Evolutionary conservation across 768 basidiomycete species (phyloP).

Genomic region (Neoboletus brunneissimus): DNA sequence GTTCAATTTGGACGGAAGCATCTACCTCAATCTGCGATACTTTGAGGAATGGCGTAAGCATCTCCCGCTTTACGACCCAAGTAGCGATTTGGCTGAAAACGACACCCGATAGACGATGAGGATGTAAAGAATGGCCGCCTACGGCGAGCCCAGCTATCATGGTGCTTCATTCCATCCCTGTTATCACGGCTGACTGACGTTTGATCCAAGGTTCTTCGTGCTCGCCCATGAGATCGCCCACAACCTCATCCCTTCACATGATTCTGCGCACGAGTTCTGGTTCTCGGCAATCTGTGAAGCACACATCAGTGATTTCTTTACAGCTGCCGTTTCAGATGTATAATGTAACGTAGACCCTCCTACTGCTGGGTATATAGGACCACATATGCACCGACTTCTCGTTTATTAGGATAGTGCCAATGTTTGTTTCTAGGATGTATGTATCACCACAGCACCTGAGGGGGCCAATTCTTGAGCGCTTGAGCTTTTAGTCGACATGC

Average conservation of each 20-base stretch:
- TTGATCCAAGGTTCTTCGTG: slow-evolving; percentile 61
- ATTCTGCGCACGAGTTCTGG: slow-evolving; percentile 89
- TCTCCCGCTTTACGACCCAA: not conserved
- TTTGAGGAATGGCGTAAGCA: not conserved
- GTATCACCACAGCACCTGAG: too few relatives aligned
- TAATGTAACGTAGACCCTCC: too few relatives aligned
- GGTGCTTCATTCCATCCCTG: not conserved
- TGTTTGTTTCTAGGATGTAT: too few relatives aligned
- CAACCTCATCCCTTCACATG: slow-evolving; percentile 77
- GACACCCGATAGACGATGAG: not conserved
- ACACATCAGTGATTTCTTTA: slow-evolving; percentile 40
- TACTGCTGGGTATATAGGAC: too few relatives aligned
- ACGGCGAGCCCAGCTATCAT: not conserved
- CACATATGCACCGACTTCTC: too few relatives aligned
- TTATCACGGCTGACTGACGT: not conserved
- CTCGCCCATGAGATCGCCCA: slow-evolving; percentile 90
- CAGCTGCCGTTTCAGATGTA: not conserved
- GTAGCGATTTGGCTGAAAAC: not conserved
- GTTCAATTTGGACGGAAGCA: not conserved
- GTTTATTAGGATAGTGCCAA: not conserved
- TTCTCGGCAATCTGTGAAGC: slow-evolving; percentile 83
- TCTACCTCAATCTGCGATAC: not conserved
- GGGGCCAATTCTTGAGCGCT: too few relatives aligned
- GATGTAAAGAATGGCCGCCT: not conserved
- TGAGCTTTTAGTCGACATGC: too few relatives aligned